These are phyloP conservation scores for Xerocomus amazonicus DNA, from an alignment of 1,284 basidiomycete genomes.

Conservation along the genomic window DNA sequence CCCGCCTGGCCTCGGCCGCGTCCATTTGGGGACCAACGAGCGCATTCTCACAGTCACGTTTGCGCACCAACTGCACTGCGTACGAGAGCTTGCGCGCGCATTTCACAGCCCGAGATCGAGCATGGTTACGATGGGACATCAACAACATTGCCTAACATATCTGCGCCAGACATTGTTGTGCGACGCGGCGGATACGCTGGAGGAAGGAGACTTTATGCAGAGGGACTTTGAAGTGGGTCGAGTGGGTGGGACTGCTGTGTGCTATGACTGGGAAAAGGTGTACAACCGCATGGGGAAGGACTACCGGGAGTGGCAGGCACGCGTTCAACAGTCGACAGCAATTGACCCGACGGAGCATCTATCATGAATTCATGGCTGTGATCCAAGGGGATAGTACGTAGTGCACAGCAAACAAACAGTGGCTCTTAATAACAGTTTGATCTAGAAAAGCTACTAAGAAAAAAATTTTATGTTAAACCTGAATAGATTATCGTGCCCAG, in stretches of 20 bases:
- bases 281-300: conserved; percentile 2
- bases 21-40: conserved; percentile 6
- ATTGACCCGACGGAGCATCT: too few relatives aligned
- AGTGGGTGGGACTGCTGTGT: conserved; percentile 3
- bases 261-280: conserved; percentile 10
- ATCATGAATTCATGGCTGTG: too few relatives aligned
- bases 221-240: conserved; percentile 7
- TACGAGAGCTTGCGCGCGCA: conserved; percentile 9
- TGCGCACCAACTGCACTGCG: conserved; percentile 10
- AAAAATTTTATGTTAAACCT: too few relatives aligned
- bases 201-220: conserved; percentile 11
- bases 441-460: too few relatives aligned
- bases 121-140: not conserved
- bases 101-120: conserved; percentile 6
- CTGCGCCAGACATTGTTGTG: conserved; percentile 9
- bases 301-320: conserved; percentile 3
- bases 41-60: conserved; percentile 8
- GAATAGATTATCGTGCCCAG: too few relatives aligned
- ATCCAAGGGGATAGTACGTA: too few relatives aligned
- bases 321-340: not conserved
- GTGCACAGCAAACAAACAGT: too few relatives aligned
- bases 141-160: conserved; percentile 7
- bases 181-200: conserved; percentile 7
- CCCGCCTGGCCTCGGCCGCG: conserved; percentile 10
- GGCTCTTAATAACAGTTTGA: too few relatives aligned